These are phyloP conservation scores for Globisporangium cystogenes DNA, from an alignment of 352 stramenopile genomes.

Conservation along the genomic window DNA sequence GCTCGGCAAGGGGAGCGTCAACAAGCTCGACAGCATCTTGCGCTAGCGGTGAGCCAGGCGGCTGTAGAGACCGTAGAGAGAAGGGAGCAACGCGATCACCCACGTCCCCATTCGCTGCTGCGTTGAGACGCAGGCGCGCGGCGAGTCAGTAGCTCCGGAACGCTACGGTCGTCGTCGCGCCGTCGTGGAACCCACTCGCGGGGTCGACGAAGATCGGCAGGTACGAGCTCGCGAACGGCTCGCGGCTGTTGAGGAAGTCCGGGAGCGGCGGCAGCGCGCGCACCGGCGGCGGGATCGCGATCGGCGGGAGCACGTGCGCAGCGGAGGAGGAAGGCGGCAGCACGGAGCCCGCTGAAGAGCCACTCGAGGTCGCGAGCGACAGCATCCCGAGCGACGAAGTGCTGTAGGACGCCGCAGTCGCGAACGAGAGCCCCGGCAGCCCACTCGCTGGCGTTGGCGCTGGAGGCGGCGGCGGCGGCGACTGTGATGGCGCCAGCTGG, in stretches of 20 bases:
- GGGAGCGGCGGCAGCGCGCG: slow-evolving; percentile 50
- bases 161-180: slow-evolving; percentile 24
- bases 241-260: slow-evolving; percentile 57
- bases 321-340: background rate
- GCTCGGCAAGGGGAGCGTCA: slow-evolving; percentile 67
- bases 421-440: slow-evolving; percentile 11
- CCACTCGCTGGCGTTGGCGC: slow-evolving; percentile 7
- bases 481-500: slow-evolving; percentile 4
- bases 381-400: slow-evolving; percentile 15
- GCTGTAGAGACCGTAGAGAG: no score
- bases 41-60: slow-evolving; percentile 38
- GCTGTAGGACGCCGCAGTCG: slow-evolving; percentile 19
- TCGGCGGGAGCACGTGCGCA: slow-evolving; percentile 31
- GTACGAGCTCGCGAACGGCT: slow-evolving; percentile 43
- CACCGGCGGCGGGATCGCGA: slow-evolving; percentile 35
- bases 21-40: slow-evolving; percentile 80
- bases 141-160: slow-evolving; percentile 40
- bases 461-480: background rate
- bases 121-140: no score
- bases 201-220: slow-evolving; percentile 52
- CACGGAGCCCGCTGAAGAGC: background rate
- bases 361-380: slow-evolving; percentile 13
- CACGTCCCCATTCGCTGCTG: no score
- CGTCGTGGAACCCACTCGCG: slow-evolving; percentile 32
- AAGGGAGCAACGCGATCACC: background rate